These are phyloP conservation scores for Phaeoacremonium minimum DNA, from an alignment of 2,329 filamentous ascomycete species.

Conservation along the genomic window DNA sequence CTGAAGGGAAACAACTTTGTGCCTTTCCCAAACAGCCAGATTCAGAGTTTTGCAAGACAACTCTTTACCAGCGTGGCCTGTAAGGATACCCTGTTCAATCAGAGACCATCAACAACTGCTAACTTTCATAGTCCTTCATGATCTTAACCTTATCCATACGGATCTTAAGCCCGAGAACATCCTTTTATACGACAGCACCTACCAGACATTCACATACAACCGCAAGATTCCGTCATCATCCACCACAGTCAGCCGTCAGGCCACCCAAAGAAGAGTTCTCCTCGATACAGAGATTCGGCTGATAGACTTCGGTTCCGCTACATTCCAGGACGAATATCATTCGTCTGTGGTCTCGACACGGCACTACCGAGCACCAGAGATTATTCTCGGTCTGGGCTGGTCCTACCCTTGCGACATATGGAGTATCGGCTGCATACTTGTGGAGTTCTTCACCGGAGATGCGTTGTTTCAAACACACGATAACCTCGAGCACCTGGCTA, in stretches of 20 bases:
- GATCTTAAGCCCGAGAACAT: conserved; percentile 70
- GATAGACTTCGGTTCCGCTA: conserved; percentile 69
- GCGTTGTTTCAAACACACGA: conserved; percentile 70
- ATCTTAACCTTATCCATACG: conserved; percentile 95
- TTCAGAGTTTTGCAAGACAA: conserved; percentile 93
- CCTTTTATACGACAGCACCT: conserved; percentile 59
- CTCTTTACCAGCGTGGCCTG: conserved; percentile 97
- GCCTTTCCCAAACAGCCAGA: conserved; percentile 96
- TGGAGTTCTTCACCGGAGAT: conserved; percentile 69
- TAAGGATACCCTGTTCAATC: conserved; percentile 45
- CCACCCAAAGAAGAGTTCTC: conserved; percentile 59
- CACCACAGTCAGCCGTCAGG: conserved; percentile 53
- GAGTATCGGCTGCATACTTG: conserved; percentile 70
- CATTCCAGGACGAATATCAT: conserved; percentile 70
- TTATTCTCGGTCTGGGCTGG: conserved; percentile 67
- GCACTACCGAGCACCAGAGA: conserved; percentile 67
- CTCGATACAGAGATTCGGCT: conserved; percentile 66
- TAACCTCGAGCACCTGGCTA: conserved; percentile 68
- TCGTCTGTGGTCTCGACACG: conserved; percentile 67
- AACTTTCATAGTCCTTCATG: conserved; percentile 70
- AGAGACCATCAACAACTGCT: conserved; percentile 10
- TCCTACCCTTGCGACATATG: conserved; percentile 70
- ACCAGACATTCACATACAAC: conserved; percentile 69
- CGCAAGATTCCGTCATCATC: conserved; percentile 66
- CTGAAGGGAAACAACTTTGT: conserved; percentile 93